Base-by-base conservation (phyloP, 805 yeast genomes). In the Candida insectalens region DNA sequence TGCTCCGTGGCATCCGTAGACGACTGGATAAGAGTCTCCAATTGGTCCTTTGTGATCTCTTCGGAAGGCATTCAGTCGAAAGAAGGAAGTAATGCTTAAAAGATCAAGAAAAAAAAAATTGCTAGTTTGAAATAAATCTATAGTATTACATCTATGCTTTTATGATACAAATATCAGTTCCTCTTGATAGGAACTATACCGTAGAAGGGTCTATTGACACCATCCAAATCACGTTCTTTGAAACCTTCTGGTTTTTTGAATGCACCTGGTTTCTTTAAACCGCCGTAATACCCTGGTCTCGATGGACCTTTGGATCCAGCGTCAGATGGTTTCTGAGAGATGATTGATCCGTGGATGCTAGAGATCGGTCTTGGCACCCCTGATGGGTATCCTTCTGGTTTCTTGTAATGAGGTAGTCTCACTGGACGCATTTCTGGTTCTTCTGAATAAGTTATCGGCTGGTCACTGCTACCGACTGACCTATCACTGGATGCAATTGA, bases 181-280 rank as follows among this genome's bases (percentile, higher is more conserved):
- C 29, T 25, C 15, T 31, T 23, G 18, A 30, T n/a, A 7, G 34
- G 29, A 2, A 31, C 34, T 17, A 31, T 31, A 6, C 28, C 28
- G 13, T 25, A 23, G 10, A 25, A 25, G 9, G 34, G 28, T 19
- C 16, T 25, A 9, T 29, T 9, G 15, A 25, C 23, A n/a, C 29
- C 29, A 6, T 17, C 25, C 5, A 21, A 5, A 8, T 20, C 17
- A 20, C 12, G 9, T 6, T 21, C 16, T 14, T 30, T 32, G 27
- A 46, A 47, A 6, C 49, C 50, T 8, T 47, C 41, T 8, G 60
- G 60, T 27, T 46, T 55, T 28, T 51, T 41, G 32, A 56, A 57
- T 1, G 62, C 60, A 2, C 57, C 53, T 0, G 62, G 62, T 32
- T 48, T 55, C 22, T 57, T 36, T 16, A 55, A 43, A 20, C 39